Evolutionary conservation across 208 protist genomes (phyloP).

Genomic region (Trypanosomatidae sp.): DNA sequence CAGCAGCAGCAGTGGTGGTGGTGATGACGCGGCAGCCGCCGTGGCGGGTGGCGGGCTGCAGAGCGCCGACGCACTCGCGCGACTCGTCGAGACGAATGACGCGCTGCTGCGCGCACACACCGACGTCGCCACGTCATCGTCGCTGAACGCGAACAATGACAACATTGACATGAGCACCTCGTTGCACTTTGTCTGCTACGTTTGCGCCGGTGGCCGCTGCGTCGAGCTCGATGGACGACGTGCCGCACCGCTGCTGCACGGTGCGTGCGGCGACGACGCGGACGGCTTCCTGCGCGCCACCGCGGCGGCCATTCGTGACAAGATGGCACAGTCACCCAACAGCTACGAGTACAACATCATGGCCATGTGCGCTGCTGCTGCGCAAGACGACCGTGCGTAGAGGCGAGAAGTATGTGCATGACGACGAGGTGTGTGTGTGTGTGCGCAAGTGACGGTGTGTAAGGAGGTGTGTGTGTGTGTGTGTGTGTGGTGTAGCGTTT

Average conservation of each 20-base stretch:
- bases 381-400: no score
- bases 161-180: conserved; percentile 55
- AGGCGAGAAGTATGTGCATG: no score
- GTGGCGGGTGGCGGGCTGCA: no score
- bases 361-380: conserved; percentile 22
- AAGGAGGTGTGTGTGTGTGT: no score
- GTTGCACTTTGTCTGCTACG: conserved; percentile 93
- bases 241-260: conserved; percentile 68
- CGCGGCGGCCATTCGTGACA: conserved; percentile 45
- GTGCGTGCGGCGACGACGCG: conserved; percentile 28
- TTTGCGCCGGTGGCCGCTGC: conserved; percentile 60
- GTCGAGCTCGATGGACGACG: conserved; percentile 93
- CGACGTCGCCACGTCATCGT: conserved; percentile 3
- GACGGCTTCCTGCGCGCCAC: conserved; percentile 54
- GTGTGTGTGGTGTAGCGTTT: no score
- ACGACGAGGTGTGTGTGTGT: no score
- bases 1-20: conserved; percentile 5
- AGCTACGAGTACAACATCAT: conserved; percentile 72
- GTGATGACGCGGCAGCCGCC: conserved; percentile 31
- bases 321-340: conserved; percentile 50
- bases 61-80: no score
- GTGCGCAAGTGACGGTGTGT: no score
- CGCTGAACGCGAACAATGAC: conserved; percentile 10
- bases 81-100: not conserved
- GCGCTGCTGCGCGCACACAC: conserved; percentile 60